Evolutionary conservation across 2,329 filamentous ascomycete species (phyloP).

Genomic region (Hortaea werneckii): DNA sequence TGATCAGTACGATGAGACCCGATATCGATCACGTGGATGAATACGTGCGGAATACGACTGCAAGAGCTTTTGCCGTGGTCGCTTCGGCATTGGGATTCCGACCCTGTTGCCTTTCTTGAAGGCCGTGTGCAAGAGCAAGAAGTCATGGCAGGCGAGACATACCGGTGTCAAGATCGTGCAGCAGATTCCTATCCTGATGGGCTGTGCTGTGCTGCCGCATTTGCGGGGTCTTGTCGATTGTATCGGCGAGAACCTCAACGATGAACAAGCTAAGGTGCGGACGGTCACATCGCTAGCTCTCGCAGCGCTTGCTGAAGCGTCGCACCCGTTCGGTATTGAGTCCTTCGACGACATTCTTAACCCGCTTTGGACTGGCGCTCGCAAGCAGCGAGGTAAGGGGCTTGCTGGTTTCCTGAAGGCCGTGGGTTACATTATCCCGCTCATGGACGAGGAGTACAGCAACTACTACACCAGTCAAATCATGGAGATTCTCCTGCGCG

Average conservation of each 20-base stretch:
- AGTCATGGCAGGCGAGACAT: slow-evolving; percentile 96
- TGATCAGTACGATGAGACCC: slow-evolving; percentile 98
- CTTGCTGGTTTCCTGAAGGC: slow-evolving; percentile 94
- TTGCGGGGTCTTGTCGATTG: slow-evolving; percentile 93
- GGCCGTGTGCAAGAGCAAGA: slow-evolving; percentile 94
- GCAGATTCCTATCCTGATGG: slow-evolving; percentile 98
- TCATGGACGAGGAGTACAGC: slow-evolving; percentile 99
- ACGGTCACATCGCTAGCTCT: slow-evolving; percentile 94
- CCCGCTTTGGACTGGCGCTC: slow-evolving; percentile 89
- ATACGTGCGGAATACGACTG: slow-evolving; percentile 96
- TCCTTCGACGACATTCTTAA: slow-evolving; percentile 97
- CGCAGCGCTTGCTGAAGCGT: slow-evolving; percentile 87
- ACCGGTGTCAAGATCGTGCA: slow-evolving; percentile 99
- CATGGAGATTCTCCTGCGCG: slow-evolving; percentile 93
- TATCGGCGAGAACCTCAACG: slow-evolving; percentile 89
- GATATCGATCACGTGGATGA: slow-evolving; percentile 98
- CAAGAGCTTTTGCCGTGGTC: slow-evolving; percentile 91
- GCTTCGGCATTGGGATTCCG: slow-evolving; percentile 94
- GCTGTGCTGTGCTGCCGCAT: slow-evolving; percentile 89
- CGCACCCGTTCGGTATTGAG: slow-evolving; percentile 97
- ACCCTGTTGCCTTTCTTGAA: slow-evolving; percentile 88
- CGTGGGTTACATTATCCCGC: slow-evolving; percentile 92
- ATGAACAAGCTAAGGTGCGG: slow-evolving; percentile 94
- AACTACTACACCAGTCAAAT: slow-evolving; percentile 99
- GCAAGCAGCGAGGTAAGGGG: slow-evolving; percentile 93